Conservation (phyloP, 176 grass and related monocot species). For the Chrysopogon serrulatus region DNA sequence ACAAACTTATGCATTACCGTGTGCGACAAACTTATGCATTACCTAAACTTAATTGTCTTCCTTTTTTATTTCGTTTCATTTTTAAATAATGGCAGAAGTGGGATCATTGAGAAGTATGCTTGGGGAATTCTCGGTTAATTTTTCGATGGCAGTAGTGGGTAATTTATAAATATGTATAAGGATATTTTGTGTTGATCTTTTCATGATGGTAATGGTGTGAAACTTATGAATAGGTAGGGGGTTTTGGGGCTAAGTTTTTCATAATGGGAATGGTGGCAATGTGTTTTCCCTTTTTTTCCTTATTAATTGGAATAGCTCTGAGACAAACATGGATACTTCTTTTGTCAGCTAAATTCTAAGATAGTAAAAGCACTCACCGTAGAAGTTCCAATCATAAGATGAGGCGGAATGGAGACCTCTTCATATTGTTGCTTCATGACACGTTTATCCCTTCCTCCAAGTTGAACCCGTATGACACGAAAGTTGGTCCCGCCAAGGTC, state of each 20-base stretch:
- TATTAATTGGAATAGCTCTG: background rate
- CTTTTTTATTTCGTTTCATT: background rate
- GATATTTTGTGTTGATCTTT: background rate
- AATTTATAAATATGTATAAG: background rate
- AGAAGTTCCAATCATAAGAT: conserved; percentile 83
- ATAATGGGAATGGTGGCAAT: background rate
- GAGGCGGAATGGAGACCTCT: conserved; percentile 80
- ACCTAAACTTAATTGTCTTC: background rate
- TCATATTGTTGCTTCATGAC: conserved; percentile 63
- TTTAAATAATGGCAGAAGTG: background rate
- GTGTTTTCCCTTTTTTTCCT: background rate
- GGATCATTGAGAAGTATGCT: background rate
- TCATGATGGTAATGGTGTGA: background rate
- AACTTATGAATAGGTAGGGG: background rate
- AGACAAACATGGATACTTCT: background rate
- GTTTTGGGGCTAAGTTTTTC: background rate
- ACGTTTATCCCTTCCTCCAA: conserved; percentile 56
- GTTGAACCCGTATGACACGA: conserved; percentile 76
- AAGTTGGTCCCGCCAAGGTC: conserved; percentile 98
- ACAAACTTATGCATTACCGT: too few species aligned
- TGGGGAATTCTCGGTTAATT: background rate
- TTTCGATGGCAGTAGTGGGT: background rate
- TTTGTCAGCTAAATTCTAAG: background rate
- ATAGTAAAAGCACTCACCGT: conserved; percentile 31
- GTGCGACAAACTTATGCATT: background rate